Base-by-base conservation (phyloP, 371 early-diverging fungal genomes). In the Globomyces sp. region DNA sequence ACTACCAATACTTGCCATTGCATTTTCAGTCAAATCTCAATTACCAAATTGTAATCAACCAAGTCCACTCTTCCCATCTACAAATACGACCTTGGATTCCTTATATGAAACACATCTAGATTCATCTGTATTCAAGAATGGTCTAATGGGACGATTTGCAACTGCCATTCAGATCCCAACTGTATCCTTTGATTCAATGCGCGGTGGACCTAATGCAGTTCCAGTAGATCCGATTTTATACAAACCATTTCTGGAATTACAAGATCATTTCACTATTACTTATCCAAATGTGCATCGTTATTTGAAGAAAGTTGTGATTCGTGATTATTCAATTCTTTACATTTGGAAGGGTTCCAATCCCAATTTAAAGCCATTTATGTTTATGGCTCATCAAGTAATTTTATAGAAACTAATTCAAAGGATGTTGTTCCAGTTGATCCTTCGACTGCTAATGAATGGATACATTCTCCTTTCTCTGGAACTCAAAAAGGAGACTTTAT, bases 401-500 rank as follows among this genome's bases (percentile, higher is more conserved):
- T 24, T 24, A 24, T 24, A 24, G 24, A 24, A 24, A 24, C 24
- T 24, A 24, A 24, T 24, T 24, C 24, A 24, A 24, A 24, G 57
- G 79, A 79, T 58, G 73, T 73, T 9, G 79, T 79, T 24, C 74
- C 73, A 6, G 74, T 75, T 0, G 60, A 69, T n/a, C 39, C 53
- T 24, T 68, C 67, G 3, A 65, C 63, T 4, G 36, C 24, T 0
- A 60, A 58, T 4, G 45, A 49, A 2, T 79, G 79, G 79, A 59
- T 10, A 0, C 51, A 58, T 61, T 67, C 68, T 36, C 79, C 79
- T 24, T 79, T 71, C 47, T 45, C 60, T 1, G 79, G 74, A 24
- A 24, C 24, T 24, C 24, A 24, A 24, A 24, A 24, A 24, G 24
- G 24, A 24, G 24, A 24, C 24, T 24, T 24, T 24, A 24, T 24